Evolutionary conservation across 805 yeast genomes (phyloP), one percentile per base, ranked within the genome.

Genomic region (Wickerhamomyces ciferrii): DNA sequence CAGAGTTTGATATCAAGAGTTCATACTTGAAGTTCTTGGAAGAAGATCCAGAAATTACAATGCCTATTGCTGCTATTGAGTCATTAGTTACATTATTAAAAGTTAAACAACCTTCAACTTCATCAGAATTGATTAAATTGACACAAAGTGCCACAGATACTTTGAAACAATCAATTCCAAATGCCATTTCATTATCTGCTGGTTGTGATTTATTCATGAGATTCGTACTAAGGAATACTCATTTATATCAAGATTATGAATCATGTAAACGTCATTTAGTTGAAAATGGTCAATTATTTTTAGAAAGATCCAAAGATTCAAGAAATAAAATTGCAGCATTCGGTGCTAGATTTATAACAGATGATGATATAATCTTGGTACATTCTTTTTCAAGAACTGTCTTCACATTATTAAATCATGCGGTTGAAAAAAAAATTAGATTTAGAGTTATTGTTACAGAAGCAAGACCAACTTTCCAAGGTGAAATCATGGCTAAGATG

Each of bases 41-140:
- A 54, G 96, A 90, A 43, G 97, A 94, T 67, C 75, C 87, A n/a
- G 98, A 94, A 47, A 87, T 94, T 82, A 91, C 99, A 6, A 94
- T 91, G 97, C 99, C 99, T 1, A 88, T 94, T 31, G 99, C 99
- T 39, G 99, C 99, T 32, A 94, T 94, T 59, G 98, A 94, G 70
- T 81, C 96, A 13, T 72, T 94, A 40, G 96, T 94, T 24, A 86
- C 94, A 9, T 76, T 94, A 67, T 68, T 92, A 25, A 76, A 83
- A 52, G 80, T 83, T 42, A 84, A 89, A 55, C 90, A 89, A 62
- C 97, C 99, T 8, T 76, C 89, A 10, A 94, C 99, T 0, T 89
- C 96, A 2, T 87, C 97, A 2, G 99, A 94, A 63, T 76, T 94
- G 60, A 91, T 91, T 58, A 86, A 81, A 43, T 71, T 90, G 13